Conservation (phyloP, 768 basidiomycete species). For the Glaciozyma antarctica region DNA sequence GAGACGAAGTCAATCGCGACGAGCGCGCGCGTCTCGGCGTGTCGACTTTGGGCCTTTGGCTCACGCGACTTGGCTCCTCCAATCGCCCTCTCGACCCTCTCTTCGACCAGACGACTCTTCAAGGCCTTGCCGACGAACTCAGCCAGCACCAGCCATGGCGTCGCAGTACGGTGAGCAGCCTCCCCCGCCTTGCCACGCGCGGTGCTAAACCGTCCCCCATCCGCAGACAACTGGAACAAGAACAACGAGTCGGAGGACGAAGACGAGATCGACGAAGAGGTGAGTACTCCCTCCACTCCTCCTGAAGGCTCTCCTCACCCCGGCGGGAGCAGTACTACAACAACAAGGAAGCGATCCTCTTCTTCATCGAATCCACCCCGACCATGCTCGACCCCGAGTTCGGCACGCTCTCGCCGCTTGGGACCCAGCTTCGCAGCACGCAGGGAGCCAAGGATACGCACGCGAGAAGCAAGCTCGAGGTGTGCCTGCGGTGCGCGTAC, state of each 20-base stretch:
- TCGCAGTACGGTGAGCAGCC: too few relatives aligned
- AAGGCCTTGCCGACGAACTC: too few relatives aligned
- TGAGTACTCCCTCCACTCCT: neutral
- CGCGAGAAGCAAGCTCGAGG: conserved; percentile 65
- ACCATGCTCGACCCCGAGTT: conserved; percentile 73
- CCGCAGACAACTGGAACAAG: too few relatives aligned
- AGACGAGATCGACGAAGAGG: neutral
- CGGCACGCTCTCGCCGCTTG: conserved; percentile 32
- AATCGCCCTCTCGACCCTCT: too few relatives aligned
- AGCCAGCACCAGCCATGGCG: too few relatives aligned
- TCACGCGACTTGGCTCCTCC: too few relatives aligned
- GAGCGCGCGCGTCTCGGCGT: too few relatives aligned
- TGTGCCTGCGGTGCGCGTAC: conserved; percentile 71
- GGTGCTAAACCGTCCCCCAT: too few relatives aligned
- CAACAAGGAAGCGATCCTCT: conserved; percentile 78
- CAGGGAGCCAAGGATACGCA: conserved; percentile 48
- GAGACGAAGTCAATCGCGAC: too few relatives aligned
- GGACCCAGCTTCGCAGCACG: conserved; percentile 16
- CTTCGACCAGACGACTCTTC: too few relatives aligned
- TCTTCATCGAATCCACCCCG: conserved; percentile 85
- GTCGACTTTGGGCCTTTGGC: too few relatives aligned
- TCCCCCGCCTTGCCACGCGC: too few relatives aligned
- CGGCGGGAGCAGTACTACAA: conserved; percentile 32
- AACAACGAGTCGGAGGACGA: neutral
- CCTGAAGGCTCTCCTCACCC: neutral